Percentiles rank a stretch among this genome's conserved stretches.
phyloP scores from a whole-genome alignment of 257 asterid genomes.

The Catharanthus roseus region DNA sequence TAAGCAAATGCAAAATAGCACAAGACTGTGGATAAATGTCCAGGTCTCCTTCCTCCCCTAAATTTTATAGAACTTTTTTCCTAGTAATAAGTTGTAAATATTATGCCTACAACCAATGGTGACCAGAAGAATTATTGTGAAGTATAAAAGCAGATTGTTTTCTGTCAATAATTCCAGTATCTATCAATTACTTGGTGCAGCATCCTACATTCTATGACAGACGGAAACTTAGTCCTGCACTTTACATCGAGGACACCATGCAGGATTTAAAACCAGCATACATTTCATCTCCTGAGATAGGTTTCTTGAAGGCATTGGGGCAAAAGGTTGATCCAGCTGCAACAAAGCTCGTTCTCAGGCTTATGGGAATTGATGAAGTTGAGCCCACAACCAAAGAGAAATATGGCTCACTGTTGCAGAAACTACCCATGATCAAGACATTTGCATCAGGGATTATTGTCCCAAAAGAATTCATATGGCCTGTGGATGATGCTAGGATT shows the following conservation, averaged over 20 bases:
- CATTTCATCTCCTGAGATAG: slow-evolving; percentile 92
- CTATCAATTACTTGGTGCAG: slow-evolving; percentile 32
- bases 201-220: slow-evolving; percentile 62
- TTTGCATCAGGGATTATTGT: slow-evolving; percentile 76
- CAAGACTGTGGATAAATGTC: slow-evolving; percentile 67
- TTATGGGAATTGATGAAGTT: slow-evolving; percentile 30
- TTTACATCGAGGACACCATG: slow-evolving; percentile 25
- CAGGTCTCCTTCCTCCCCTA: slow-evolving; percentile 43
- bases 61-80: neutral
- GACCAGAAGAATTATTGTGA: neutral
- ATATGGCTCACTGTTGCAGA: slow-evolving; percentile 44
- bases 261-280: slow-evolving; percentile 41
- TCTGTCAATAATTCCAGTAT: neutral
- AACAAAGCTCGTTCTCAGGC: slow-evolving; percentile 52
- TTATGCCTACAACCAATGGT: neutral
- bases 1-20: slow-evolving; percentile 15
- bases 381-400: slow-evolving; percentile 63
- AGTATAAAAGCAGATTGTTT: neutral
- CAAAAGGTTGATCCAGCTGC: slow-evolving; percentile 31
- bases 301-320: slow-evolving; percentile 60
- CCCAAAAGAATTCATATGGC: slow-evolving; percentile 84
- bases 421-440: slow-evolving; percentile 53
- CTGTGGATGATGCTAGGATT: slow-evolving; percentile 32
- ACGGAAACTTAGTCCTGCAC: slow-evolving; percentile 43
- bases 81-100: neutral